Evolutionary conservation across 2,329 filamentous ascomycete species (phyloP).

Genomic region (Drechslerella stenobrocha): DNA sequence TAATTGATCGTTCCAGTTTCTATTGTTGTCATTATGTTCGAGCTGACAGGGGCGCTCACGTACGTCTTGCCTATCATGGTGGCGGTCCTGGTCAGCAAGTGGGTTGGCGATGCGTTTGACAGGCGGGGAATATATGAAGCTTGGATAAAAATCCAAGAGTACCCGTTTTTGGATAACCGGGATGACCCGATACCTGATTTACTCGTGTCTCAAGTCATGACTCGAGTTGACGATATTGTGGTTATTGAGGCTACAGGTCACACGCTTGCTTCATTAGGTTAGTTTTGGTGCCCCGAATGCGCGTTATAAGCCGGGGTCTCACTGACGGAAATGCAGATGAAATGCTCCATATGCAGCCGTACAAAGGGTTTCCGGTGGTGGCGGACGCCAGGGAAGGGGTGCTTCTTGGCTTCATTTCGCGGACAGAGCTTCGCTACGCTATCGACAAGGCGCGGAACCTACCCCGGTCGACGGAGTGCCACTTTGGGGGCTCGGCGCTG

Average conservation of each 20-base stretch:
- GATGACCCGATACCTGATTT: constrained; percentile 84
- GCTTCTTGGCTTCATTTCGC: constrained; percentile 89
- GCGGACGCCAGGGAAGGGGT: constrained; percentile 74
- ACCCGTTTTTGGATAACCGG: constrained; percentile 90
- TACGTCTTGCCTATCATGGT: constrained; percentile 99
- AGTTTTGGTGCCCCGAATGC: constrained; percentile 49
- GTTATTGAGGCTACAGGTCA: constrained; percentile 85
- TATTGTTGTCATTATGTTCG: constrained; percentile 99
- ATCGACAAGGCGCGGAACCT: constrained; percentile 66
- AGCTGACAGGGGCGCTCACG: constrained; percentile 90
- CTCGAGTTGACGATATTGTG: constrained; percentile 82
- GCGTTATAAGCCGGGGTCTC: neutral
- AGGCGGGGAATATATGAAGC: constrained; percentile 93
- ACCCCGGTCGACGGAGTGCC: constrained; percentile 61
- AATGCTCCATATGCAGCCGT: constrained; percentile 73
- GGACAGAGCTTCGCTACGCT: constrained; percentile 83
- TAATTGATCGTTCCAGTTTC: constrained; percentile 63
- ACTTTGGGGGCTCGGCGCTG: constrained; percentile 69
- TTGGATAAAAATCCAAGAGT: constrained; percentile 95
- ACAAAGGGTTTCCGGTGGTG: constrained; percentile 90
- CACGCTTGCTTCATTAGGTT: constrained; percentile 74
- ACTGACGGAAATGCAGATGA: constrained; percentile 31
- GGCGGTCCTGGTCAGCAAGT: constrained; percentile 96
- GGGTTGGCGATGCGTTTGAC: constrained; percentile 94
- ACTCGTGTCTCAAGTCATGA: constrained; percentile 87